A percentile compares a stretch with the other conserved stretches of the same genome.
phyloP scores from a whole-genome alignment of 1,284 basidiomycete genomes.

The Austropuccinia psidii region DNA sequence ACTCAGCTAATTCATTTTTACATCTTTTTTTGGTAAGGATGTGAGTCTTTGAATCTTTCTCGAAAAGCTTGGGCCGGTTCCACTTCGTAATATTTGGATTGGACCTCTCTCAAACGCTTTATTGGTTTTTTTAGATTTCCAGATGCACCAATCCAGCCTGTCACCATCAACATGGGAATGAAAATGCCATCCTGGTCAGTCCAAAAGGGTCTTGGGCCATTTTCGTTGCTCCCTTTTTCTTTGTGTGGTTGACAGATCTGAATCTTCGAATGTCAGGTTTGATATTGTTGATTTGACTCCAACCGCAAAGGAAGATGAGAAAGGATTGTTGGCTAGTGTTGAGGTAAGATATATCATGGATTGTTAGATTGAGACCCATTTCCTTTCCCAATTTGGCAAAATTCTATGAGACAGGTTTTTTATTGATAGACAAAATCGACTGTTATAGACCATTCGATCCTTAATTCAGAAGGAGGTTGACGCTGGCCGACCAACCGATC shows the following conservation, averaged over 20 bases:
- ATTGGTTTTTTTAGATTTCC: neutral
- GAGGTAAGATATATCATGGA: neutral
- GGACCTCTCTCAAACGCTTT: neutral
- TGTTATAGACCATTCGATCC: neutral
- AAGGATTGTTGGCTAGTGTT: constrained; percentile 14
- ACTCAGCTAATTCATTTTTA: neutral
- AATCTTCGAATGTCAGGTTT: neutral
- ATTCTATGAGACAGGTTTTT: neutral
- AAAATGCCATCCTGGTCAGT: constrained; percentile 31
- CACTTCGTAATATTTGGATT: neutral
- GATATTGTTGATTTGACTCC: constrained; percentile 1
- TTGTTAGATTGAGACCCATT: neutral
- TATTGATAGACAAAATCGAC: neutral
- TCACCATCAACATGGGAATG: constrained; percentile 16
- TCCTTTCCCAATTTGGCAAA: neutral
- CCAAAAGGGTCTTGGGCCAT: no score
- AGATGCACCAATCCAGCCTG: constrained; percentile 23
- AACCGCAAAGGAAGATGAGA: constrained; percentile 15
- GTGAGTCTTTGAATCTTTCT: neutral
- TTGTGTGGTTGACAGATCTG: neutral
- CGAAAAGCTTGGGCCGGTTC: neutral
- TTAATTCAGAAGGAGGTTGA: constrained; percentile 15
- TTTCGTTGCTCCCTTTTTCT: neutral
- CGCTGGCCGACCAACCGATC: constrained; percentile 3
- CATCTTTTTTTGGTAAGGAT: neutral